Percentiles rank a stretch among this genome's conserved stretches.
Conservation (phyloP, 2,329 filamentous ascomycete genomes). For the Talaromyces sp. region DNA sequence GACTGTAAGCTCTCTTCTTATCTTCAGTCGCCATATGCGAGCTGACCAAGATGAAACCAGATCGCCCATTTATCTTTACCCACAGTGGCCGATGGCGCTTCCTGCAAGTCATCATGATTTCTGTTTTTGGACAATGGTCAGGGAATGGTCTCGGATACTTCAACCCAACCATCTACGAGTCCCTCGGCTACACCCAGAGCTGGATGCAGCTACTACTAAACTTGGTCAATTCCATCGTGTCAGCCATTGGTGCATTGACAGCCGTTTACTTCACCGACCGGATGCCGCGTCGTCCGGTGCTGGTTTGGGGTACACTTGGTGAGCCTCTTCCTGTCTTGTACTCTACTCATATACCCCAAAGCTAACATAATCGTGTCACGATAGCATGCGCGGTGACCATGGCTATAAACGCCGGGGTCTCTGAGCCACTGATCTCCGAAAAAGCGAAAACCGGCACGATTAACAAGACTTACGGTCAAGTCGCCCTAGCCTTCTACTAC, state of each 20-base stretch:
- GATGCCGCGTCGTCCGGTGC: constrained; percentile 44
- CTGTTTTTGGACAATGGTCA: constrained; percentile 48
- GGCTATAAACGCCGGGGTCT: constrained; percentile 42
- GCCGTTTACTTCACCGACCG: constrained; percentile 42
- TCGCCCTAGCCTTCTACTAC: constrained; percentile 38
- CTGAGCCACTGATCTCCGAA: constrained; percentile 28
- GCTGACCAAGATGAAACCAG: constrained; percentile 14
- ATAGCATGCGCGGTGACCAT: constrained; percentile 35
- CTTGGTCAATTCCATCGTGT: constrained; percentile 44
- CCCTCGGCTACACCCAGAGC: constrained; percentile 19
- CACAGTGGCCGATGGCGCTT: constrained; percentile 47
- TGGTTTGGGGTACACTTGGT: constrained; percentile 41
- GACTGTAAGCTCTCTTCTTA: constrained; percentile 34
- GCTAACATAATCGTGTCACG: neutral
- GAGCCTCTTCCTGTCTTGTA: neutral
- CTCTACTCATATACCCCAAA: constrained; percentile 8
- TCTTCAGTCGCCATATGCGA: neutral
- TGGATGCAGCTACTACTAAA: constrained; percentile 42
- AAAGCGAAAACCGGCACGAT: constrained; percentile 20
- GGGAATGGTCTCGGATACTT: constrained; percentile 50
- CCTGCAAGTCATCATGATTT: constrained; percentile 47
- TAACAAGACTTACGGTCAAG: constrained; percentile 34
- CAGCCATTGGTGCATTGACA: constrained; percentile 40
- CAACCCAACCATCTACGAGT: constrained; percentile 44
- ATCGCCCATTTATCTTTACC: constrained; percentile 40